Evolutionary conservation across 2,329 filamentous ascomycete species (phyloP), one percentile per base, ranked within the genome.

Genomic region (Zasmidium cellare): DNA sequence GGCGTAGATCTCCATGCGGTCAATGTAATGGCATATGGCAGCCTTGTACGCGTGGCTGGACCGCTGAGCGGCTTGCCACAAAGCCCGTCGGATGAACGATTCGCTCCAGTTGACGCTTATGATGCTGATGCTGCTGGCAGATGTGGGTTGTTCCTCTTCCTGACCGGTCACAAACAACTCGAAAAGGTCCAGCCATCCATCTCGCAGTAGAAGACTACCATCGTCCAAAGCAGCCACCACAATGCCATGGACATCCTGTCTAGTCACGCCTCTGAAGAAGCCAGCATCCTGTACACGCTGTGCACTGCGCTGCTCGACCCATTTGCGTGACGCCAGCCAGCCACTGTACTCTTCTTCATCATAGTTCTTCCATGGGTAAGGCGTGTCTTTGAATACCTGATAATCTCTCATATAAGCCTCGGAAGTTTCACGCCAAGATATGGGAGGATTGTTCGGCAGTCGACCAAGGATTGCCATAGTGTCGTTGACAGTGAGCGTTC

Each of bases 51-150:
- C 54, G 16, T 38, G 28, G n/a, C 23, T 31, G 35, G 28, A 55
- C 24, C 19, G 20, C 5, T 28, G 31, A 11, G 62, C 52, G 20
- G 58, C 53, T 23, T 58, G 11, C 55, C 45, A 24, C 57, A 71
- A 35, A 1, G 65, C 60, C 9, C 50, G 45, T 46, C 65, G 60
- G 51, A 81, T 80, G 56, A 79, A 79, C 1, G 65, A 65, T 18
- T 67, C 68, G 57, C 77, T 79, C 79, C 79, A 81, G 56, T 80
- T 81, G 2, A 80, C 78, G 53, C 77, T 80, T 5, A 80, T 49
- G 18, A 81, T 73, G 23, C 65, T 64, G 35, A 77, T 51, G 11
- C 59, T 58, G 31, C 59, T 60, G 14, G 47, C 47, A 19, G 41
- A 3, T 7, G 18, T 41, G 7, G 35, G 7, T n/a, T 11, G 25